These are phyloP conservation scores for Daldinia caldariorum DNA, from an alignment of 495 filamentous ascomycete species.

Conservation along the genomic window DNA sequence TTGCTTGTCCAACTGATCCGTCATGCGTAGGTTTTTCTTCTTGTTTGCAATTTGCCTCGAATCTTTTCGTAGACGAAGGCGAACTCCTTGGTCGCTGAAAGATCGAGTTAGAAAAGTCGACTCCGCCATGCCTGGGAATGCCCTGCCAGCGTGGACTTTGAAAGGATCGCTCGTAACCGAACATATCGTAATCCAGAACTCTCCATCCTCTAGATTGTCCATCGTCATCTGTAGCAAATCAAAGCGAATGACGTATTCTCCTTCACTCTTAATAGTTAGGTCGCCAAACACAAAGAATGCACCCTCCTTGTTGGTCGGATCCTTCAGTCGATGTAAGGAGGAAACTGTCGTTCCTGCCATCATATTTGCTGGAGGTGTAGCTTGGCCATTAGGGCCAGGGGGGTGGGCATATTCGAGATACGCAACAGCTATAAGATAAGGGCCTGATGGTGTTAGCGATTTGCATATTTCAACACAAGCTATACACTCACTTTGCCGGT, in stretches of 20 bases:
- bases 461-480: conserved; percentile 30
- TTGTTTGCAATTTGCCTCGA: conserved; percentile 56
- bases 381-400: conserved; percentile 61
- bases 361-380: conserved; percentile 67
- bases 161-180: conserved; percentile 79
- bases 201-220: conserved; percentile 41
- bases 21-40: conserved; percentile 52
- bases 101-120: conserved; percentile 92
- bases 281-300: conserved; percentile 98
- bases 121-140: conserved; percentile 87
- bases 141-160: conserved; percentile 77
- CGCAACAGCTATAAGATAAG: conserved; percentile 86
- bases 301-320: conserved; percentile 89
- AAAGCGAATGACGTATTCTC: conserved; percentile 82
- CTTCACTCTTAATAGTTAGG: conserved; percentile 84
- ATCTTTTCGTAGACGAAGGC: conserved; percentile 89
- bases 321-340: conserved; percentile 91
- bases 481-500: conserved; percentile 63
- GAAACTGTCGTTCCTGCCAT: conserved; percentile 81
- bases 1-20: conserved; percentile 43
- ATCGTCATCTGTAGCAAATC: conserved; percentile 81
- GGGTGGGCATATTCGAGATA: conserved; percentile 60
- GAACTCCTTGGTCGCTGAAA: conserved; percentile 95
- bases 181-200: conserved; percentile 70
- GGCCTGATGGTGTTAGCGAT: conserved; percentile 60